phyloP scores from a whole-genome alignment of 2,329 filamentous ascomycete genomes.

The Colletotrichum sp. region DNA sequence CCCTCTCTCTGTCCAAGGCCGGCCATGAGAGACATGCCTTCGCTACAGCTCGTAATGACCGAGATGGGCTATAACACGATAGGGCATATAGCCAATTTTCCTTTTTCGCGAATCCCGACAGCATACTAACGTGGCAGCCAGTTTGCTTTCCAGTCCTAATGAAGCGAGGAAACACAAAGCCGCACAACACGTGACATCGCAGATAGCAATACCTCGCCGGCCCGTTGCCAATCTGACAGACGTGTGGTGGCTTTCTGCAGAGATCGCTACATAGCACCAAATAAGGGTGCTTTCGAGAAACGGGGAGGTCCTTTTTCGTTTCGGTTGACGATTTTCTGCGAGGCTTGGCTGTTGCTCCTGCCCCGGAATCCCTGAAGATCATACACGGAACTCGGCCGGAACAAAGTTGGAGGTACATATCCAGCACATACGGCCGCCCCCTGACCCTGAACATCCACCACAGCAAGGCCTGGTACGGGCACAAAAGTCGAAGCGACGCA shows the following conservation, averaged over 20 bases:
- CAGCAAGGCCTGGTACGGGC: background rate
- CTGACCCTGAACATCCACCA: background rate
- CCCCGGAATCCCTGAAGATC: slow-evolving; percentile 13
- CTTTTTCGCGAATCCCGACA: background rate
- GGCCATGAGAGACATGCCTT: background rate
- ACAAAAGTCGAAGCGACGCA: background rate
- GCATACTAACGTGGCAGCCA: background rate
- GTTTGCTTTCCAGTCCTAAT: background rate
- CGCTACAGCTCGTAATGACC: background rate
- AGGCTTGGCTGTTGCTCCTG: slow-evolving; percentile 2
- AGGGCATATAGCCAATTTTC: background rate
- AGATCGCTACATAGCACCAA: background rate
- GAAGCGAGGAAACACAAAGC: background rate
- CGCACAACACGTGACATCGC: background rate
- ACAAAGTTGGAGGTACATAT: background rate
- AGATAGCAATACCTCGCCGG: background rate
- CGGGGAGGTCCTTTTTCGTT: background rate
- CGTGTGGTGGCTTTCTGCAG: background rate
- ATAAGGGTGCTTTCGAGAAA: background rate
- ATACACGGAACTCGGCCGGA: slow-evolving; percentile 16
- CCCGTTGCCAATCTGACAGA: background rate
- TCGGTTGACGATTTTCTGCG: background rate
- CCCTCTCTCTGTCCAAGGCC: background rate
- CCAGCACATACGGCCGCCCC: slow-evolving; percentile 1
- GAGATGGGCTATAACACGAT: background rate